phyloP scores from a whole-genome alignment of 371 early-diverging fungal genomes.

The Thermomucor indicae-seudaticae region DNA sequence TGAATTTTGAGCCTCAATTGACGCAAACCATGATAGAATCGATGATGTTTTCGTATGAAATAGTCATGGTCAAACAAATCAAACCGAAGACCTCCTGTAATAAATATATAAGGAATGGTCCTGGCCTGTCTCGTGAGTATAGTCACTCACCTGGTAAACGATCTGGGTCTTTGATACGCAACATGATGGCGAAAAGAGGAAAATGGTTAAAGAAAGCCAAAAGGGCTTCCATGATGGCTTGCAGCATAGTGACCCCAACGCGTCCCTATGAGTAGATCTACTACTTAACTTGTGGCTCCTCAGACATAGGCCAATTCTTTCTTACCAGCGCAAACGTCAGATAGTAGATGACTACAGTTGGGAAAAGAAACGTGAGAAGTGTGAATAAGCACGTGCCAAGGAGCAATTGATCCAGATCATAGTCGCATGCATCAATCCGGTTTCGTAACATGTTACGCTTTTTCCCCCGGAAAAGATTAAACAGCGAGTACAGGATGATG shows the following conservation, averaged over 20 bases:
- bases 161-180: slow-evolving; percentile 83
- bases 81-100: slow-evolving; percentile 45
- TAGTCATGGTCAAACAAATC: slow-evolving; percentile 36
- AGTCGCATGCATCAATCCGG: slow-evolving; percentile 93
- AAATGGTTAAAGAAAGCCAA: slow-evolving; percentile 91
- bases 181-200: slow-evolving; percentile 88
- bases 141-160: slow-evolving; percentile 72
- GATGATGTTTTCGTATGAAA: slow-evolving; percentile 25
- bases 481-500: slow-evolving; percentile 75
- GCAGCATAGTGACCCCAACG: slow-evolving; percentile 75
- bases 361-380: slow-evolving; percentile 87
- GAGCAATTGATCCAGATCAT: slow-evolving; percentile 91
- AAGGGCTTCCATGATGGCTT: slow-evolving; percentile 77
- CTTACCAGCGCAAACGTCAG: slow-evolving; percentile 80
- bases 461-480: slow-evolving; percentile 91
- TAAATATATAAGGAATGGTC: not conserved
- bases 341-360: slow-evolving; percentile 93
- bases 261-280: slow-evolving; percentile 43
- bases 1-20: not conserved
- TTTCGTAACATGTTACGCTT: slow-evolving; percentile 87
- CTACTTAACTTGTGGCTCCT: not conserved
- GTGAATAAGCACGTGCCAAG: slow-evolving; percentile 95
- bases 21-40: slow-evolving; percentile 3
- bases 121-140: not conserved
- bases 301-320: not conserved